These are phyloP conservation scores for Myochromella boudieri DNA, from an alignment of 768 basidiomycete genomes.

Conservation along the genomic window DNA sequence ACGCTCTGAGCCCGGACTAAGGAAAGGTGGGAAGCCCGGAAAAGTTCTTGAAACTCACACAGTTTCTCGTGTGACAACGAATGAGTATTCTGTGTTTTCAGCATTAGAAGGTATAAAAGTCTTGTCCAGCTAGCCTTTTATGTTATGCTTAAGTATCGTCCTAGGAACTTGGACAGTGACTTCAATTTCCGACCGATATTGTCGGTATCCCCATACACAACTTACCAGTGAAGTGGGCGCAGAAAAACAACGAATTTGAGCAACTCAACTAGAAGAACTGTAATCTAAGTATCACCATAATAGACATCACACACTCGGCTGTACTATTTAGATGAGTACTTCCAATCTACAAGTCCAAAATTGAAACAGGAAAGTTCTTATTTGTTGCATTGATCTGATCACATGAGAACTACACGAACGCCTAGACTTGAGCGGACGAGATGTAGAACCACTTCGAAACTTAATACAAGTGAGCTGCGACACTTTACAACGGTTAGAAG, in stretches of 20 bases:
- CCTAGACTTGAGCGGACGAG: conserved; percentile 79
- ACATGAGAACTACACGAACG: too few species aligned
- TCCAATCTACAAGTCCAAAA: too few species aligned
- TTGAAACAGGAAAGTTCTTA: too few species aligned
- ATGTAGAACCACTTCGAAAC: conserved; percentile 96
- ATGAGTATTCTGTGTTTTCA: conserved; percentile 89
- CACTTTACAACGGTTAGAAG: background rate
- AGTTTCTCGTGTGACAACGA: conserved; percentile 70
- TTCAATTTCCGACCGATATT: conserved; percentile 86
- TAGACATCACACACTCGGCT: conserved; percentile 14
- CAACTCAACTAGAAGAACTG: conserved; percentile 19
- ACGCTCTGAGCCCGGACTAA: conserved; percentile 67
- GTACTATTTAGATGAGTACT: too few species aligned
- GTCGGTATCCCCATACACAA: conserved; percentile 82
- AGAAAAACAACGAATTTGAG: conserved; percentile 32
- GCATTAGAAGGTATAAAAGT: conserved; percentile 74
- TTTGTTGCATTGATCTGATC: too few species aligned
- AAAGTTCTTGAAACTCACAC: conserved; percentile 93
- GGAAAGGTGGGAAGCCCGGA: conserved; percentile 67
- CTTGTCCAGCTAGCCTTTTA: background rate
- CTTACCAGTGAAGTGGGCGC: too few species aligned
- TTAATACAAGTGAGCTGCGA: conserved; percentile 25
- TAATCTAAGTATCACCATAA: conserved; percentile 15
- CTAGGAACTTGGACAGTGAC: conserved; percentile 91
- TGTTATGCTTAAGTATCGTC: background rate